These are phyloP conservation scores for Eucalyptus cloeziana DNA, from an alignment of 345 rosid species.

Conservation along the genomic window DNA sequence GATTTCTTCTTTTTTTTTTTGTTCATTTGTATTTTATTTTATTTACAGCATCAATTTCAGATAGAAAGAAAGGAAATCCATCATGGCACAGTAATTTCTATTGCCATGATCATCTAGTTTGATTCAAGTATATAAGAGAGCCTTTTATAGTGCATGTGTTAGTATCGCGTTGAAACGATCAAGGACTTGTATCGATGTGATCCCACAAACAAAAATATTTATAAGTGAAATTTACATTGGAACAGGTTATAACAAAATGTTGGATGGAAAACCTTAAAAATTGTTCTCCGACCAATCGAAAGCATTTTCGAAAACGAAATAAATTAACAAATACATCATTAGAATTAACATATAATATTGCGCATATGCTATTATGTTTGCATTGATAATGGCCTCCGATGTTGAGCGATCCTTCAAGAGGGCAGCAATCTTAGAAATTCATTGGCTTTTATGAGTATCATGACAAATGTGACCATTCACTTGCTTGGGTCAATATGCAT, in stretches of 20 bases:
- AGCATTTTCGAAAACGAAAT: neutral
- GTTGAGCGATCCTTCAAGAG: neutral
- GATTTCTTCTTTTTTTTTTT: neutral
- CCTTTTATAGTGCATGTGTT: neutral
- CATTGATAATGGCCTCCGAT: neutral
- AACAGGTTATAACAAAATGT: neutral
- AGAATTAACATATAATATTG: neutral
- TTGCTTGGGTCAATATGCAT: neutral
- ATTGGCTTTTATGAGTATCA: neutral
- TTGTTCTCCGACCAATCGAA: neutral
- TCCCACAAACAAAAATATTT: neutral
- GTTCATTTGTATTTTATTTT: neutral
- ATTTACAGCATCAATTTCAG: neutral
- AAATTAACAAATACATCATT: neutral
- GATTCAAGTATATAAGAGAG: neutral
- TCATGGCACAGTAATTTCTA: neutral
- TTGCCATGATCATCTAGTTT: neutral
- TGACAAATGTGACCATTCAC: neutral
- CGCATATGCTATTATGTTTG: neutral
- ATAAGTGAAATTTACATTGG: neutral
- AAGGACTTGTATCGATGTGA: neutral
- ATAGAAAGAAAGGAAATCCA: neutral
- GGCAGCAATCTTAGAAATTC: neutral
- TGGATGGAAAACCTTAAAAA: neutral
- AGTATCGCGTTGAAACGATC: neutral